Conservation (phyloP, 2,329 filamentous ascomycete genomes). For the Xylaria sp. region DNA sequence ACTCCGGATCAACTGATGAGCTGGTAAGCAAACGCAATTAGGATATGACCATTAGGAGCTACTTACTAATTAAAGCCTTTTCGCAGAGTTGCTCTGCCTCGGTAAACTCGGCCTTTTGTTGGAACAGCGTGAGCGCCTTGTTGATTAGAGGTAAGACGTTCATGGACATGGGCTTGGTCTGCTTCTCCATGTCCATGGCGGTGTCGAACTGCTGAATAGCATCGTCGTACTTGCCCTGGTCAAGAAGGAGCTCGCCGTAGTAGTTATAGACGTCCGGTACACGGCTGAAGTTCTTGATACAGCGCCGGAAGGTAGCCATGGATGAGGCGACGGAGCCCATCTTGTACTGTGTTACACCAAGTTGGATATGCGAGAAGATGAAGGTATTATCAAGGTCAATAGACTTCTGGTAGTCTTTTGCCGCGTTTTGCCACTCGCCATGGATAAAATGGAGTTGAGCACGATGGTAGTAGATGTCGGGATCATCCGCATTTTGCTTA, state of each 20-base stretch:
- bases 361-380: conserved; percentile 99
- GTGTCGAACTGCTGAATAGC: conserved; percentile 98
- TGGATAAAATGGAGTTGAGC: conserved; percentile 99
- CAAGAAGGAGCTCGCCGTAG: conserved; percentile 95
- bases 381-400: conserved; percentile 96
- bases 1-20: conserved; percentile 88
- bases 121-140: conserved; percentile 96
- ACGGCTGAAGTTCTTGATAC: conserved; percentile 98
- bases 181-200: conserved; percentile 98
- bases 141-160: conserved; percentile 98
- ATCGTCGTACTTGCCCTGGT: conserved; percentile 95
- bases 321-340: conserved; percentile 98
- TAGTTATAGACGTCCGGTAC: conserved; percentile 99
- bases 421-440: conserved; percentile 89
- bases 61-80: conserved; percentile 95
- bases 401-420: conserved; percentile 99
- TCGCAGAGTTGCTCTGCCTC: conserved; percentile 97
- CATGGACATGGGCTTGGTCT: conserved; percentile 92
- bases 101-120: conserved; percentile 96
- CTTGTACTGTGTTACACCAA: conserved; percentile 99
- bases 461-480: conserved; percentile 99
- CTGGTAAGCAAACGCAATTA: conserved; percentile 50
- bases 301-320: conserved; percentile 97
- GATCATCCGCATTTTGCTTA: conserved; percentile 85
- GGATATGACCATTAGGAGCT: conserved; percentile 27